Conservation (phyloP, 129 eudicot species). For the Pseudognaphalium luteoalbum region DNA sequence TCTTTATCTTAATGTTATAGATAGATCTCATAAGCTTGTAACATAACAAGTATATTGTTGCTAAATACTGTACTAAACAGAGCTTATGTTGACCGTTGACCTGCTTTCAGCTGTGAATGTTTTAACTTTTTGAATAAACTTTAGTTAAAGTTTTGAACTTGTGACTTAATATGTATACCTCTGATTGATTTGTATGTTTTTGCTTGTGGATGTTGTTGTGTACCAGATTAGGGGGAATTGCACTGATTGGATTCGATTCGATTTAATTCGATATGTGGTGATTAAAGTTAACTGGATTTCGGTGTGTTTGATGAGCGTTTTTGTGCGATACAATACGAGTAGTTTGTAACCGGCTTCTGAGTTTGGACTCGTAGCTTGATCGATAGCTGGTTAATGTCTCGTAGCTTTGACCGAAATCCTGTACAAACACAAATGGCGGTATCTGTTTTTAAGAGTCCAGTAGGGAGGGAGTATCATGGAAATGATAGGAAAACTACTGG, state of each 20-base stretch:
- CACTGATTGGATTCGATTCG: conserved; percentile 8
- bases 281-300: background rate
- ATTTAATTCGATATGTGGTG: conserved; percentile 3
- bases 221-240: conserved; percentile 23
- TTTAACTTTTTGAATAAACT: background rate
- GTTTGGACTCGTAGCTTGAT: conserved; percentile 44
- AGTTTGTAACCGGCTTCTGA: conserved; percentile 35
- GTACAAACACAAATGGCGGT: conserved; percentile 90
- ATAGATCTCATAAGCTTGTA: background rate
- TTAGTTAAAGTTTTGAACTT: background rate
- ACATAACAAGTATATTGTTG: background rate
- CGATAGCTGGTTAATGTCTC: conserved; percentile 48
- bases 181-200: background rate
- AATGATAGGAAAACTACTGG: conserved; percentile 51
- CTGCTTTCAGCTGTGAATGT: conserved; percentile 6
- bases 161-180: background rate
- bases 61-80: no score
- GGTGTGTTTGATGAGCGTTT: conserved; percentile 36
- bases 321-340: background rate
- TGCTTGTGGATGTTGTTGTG: conserved; percentile 21
- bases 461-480: conserved; percentile 71
- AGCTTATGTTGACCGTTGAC: background rate
- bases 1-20: background rate
- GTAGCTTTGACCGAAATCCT: conserved; percentile 61
- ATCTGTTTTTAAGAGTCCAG: conserved; percentile 60